Conservation (phyloP, 257 asterid genomes). For the Gynochthodes officinalis region DNA sequence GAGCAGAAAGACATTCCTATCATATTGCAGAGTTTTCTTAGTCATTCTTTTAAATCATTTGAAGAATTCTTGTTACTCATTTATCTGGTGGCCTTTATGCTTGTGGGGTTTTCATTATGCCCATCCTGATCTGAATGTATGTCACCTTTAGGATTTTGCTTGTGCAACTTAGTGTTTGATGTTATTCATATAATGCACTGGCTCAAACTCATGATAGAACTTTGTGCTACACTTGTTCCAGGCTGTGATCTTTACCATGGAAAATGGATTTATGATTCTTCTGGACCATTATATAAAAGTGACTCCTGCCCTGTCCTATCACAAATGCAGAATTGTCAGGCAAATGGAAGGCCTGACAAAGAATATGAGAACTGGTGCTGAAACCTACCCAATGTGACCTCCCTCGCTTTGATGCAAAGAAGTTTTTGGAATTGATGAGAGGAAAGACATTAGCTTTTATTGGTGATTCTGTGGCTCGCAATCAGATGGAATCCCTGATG, state of each 20-base stretch:
- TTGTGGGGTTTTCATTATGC: background rate
- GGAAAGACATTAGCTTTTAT: conserved; percentile 93
- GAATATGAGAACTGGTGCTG: conserved; percentile 93
- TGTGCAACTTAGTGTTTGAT: background rate
- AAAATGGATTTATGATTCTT: conserved; percentile 67
- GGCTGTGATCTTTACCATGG: conserved; percentile 87
- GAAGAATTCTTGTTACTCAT: background rate
- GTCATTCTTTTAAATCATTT: background rate
- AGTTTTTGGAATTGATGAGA: conserved; percentile 81
- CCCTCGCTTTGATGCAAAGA: conserved; percentile 69
- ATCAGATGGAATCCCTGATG: conserved; percentile 95
- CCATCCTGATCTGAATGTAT: background rate
- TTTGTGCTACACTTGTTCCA: conserved; percentile 29
- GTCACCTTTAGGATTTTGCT: background rate
- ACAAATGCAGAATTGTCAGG: conserved; percentile 96
- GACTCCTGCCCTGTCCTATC: conserved; percentile 80
- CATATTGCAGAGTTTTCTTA: background rate
- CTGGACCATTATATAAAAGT: conserved; percentile 74
- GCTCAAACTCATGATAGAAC: background rate
- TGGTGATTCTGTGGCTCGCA: conserved; percentile 97
- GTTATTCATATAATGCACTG: background rate
- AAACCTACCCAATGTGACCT: conserved; percentile 76
- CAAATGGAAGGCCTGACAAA: conserved; percentile 95
- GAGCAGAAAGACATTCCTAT: background rate
- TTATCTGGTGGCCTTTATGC: background rate